Evolutionary conservation across 1,284 basidiomycete genomes (phyloP).

Genomic region (Vanrija sp.): DNA sequence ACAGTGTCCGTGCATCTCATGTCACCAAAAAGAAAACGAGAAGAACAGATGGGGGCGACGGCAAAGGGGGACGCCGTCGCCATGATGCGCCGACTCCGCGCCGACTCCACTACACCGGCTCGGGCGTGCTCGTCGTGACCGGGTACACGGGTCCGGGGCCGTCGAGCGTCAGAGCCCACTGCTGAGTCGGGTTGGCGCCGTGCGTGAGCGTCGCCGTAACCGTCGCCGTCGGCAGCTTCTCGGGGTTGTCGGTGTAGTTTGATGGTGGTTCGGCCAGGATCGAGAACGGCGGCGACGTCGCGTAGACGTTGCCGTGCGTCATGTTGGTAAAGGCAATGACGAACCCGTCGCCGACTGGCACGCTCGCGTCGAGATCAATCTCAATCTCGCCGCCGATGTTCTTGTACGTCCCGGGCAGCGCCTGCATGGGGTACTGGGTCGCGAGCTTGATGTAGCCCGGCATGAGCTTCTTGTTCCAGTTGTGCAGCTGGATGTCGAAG

Average conservation of each 20-base stretch:
- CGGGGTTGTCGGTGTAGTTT: slow-evolving; percentile 29
- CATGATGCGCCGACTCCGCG: too few species aligned
- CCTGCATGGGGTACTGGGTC: slow-evolving; percentile 39
- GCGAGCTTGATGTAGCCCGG: slow-evolving; percentile 43
- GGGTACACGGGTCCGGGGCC: slow-evolving; percentile 8
- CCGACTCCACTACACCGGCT: slow-evolving; percentile 2
- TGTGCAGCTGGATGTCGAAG: slow-evolving; percentile 49
- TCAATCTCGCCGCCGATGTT: slow-evolving; percentile 46
- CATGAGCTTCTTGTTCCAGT: slow-evolving; percentile 42
- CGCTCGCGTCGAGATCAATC: slow-evolving; percentile 32
- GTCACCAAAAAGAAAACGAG: too few species aligned
- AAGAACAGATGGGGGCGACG: too few species aligned
- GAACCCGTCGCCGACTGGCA: slow-evolving; percentile 41
- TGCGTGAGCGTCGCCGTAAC: slow-evolving; percentile 37
- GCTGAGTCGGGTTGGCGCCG: slow-evolving; percentile 42
- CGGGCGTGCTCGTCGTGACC: background rate
- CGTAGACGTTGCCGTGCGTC: slow-evolving; percentile 40
- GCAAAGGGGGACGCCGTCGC: too few species aligned
- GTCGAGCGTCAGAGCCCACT: slow-evolving; percentile 42
- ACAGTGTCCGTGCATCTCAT: too few species aligned
- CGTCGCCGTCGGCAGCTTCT: slow-evolving; percentile 10
- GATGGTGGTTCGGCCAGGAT: slow-evolving; percentile 28
- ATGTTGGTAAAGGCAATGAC: slow-evolving; percentile 44
- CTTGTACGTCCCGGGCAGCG: slow-evolving; percentile 29
- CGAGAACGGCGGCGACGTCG: slow-evolving; percentile 40